Base-by-base conservation (phyloP, 192 early-diverging fungal species). In the Thamnidium elegans region DNA sequence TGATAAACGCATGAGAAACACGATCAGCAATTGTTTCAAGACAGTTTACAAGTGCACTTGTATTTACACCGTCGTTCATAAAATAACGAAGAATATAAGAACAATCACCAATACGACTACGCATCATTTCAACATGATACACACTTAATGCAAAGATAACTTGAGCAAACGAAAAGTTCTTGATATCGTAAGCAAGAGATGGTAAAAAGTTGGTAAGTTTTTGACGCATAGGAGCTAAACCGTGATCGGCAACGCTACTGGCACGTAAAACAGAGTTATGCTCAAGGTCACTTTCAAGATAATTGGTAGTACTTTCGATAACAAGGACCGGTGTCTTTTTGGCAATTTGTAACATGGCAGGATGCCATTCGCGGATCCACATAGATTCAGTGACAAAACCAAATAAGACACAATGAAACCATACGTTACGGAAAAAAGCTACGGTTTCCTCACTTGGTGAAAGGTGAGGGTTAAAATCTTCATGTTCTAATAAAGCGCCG, bases 281-380 rank as follows among this genome's bases (percentile, higher is more conserved):
- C 54, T 89, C 86, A 9, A 99, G 78, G 75, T 97, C 93, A 17
- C 85, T 90, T 52, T 95, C 93, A 48, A 99, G 69, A 53, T 90
- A 93, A 46, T 89, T 89, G 44, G 81, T 81, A 0, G 85, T 74
- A 26, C 80, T 80, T 31, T 84, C 86, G 34, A 89, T 84, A 7
- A 93, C 83, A 58, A 99, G 80, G 0, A 89, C 78, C 1, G 97
- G 95, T 3, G 95, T 90, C 50, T 90, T 92, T 58, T 81, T 79
- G 9, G 97, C 94, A 72, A 99, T 87, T 4, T 79, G 43, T 0
- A 80, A 48, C 69, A 95, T 80, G 1, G 89, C 78, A 3, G 74
- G 71, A 63, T 84, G 74, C 88, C 92, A 96, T 20, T 91, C 89
- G 15, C 77, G 79, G 23, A 87, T 82, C 84, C 93, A 95, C 11